Evolutionary conservation across 495 filamentous ascomycete genomes (phyloP).

Genomic region (Aspergillus olivimuriae): DNA sequence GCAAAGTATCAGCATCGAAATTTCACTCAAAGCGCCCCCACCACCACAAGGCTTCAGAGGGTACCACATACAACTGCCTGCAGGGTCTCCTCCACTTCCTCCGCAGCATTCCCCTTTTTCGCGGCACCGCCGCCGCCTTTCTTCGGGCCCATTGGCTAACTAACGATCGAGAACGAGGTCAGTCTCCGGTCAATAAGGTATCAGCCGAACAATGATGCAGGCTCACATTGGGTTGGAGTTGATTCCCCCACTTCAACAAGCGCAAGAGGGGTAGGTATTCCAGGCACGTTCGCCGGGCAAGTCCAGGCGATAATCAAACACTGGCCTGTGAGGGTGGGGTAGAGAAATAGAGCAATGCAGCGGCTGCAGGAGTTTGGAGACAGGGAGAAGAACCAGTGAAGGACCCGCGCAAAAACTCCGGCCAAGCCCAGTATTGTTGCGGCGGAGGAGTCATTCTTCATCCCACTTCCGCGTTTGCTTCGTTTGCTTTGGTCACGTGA

Average conservation of each 20-base stretch:
- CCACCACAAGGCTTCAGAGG: no score
- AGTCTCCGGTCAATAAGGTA: not conserved
- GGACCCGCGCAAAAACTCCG: conserved; percentile 33
- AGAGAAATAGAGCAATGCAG: no score
- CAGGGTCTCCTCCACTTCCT: conserved; percentile 74
- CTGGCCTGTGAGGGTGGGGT: no score
- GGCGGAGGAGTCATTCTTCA: conserved; percentile 27
- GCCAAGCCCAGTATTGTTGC: conserved; percentile 21
- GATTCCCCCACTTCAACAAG: no score
- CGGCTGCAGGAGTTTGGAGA: not conserved
- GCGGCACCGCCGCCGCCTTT: conserved; percentile 61
- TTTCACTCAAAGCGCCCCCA: not conserved
- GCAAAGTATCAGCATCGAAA: conserved; percentile 15
- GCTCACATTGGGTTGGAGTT: conserved; percentile 4
- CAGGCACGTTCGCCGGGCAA: no score
- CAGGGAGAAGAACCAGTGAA: no score
- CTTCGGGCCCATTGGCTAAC: conserved; percentile 39
- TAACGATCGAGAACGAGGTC: not conserved
- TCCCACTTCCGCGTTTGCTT: conserved; percentile 16
- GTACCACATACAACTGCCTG: conserved; percentile 75
- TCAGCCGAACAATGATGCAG: not conserved
- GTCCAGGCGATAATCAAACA: no score
- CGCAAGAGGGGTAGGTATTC: no score
- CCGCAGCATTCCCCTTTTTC: conserved; percentile 50
- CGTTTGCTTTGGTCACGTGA: conserved; percentile 24